These are phyloP conservation scores for Ehretia macrophylla DNA, from an alignment of 257 asterid species.

Conservation along the genomic window DNA sequence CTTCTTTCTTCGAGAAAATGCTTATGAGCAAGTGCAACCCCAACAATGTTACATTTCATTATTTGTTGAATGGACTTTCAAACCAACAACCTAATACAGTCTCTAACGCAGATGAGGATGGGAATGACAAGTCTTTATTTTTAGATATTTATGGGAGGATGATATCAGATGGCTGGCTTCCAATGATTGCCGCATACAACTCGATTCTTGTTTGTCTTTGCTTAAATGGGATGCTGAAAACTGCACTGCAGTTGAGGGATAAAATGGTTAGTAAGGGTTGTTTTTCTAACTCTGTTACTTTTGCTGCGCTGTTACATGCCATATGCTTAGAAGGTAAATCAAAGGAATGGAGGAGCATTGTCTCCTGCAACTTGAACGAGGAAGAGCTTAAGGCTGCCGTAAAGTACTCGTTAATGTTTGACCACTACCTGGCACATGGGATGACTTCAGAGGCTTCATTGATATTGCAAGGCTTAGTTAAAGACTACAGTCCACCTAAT, in stretches of 20 bases:
- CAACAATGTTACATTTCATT: conserved; percentile 69
- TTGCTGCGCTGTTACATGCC: conserved; percentile 66
- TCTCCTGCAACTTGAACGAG: conserved; percentile 36
- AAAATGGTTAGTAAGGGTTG: conserved; percentile 48
- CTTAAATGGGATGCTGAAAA: conserved; percentile 52
- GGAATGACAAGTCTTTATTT: conserved; percentile 37
- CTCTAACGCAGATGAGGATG: conserved; percentile 15
- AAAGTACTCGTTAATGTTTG: conserved; percentile 51
- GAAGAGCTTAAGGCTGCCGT: conserved; percentile 45
- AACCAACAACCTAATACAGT: conserved; percentile 24
- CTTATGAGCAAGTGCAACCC: conserved; percentile 64
- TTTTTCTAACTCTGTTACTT: conserved; percentile 40
- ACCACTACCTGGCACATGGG: conserved; percentile 37
- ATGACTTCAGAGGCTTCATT: conserved; percentile 43
- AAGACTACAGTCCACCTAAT: conserved; percentile 24
- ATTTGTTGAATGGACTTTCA: conserved; percentile 69
- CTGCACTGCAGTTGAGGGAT: conserved; percentile 48
- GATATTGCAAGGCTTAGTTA: conserved; percentile 53
- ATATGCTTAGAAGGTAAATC: conserved; percentile 61
- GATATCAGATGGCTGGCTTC: conserved; percentile 55
- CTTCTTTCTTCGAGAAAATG: conserved; percentile 70
- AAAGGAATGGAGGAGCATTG: conserved; percentile 63
- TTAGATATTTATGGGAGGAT: conserved; percentile 47
- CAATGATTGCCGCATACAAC: conserved; percentile 62
- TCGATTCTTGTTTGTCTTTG: conserved; percentile 67